Percentiles rank a stretch among this genome's conserved stretches.
phyloP scores from a whole-genome alignment of 1,284 basidiomycete species.

The Heterobasidion annosum region DNA sequence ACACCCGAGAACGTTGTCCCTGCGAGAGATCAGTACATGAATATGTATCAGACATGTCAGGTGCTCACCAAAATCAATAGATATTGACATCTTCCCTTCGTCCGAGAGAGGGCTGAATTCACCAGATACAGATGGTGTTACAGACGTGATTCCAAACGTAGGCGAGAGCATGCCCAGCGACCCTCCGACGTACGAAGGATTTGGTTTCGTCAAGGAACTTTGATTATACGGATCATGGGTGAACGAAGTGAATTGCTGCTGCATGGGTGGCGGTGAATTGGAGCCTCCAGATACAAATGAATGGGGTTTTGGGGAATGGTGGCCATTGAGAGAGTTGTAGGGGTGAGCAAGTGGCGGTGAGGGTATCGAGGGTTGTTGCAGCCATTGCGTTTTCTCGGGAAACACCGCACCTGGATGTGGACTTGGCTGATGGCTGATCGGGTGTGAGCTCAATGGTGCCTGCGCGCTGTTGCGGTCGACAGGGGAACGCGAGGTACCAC shows the following conservation, averaged over 20 bases:
- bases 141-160: neutral
- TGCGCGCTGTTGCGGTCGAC: conserved; percentile 15
- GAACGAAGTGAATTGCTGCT: neutral
- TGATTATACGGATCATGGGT: neutral
- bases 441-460: conserved; percentile 9
- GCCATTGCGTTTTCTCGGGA: conserved; percentile 19
- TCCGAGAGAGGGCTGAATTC: conserved; percentile 17
- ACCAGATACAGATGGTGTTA: neutral
- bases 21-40: conserved; percentile 17
- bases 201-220: neutral
- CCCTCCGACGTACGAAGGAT: neutral
- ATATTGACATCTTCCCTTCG: conserved; percentile 50
- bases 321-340: conserved; percentile 12
- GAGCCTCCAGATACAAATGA: neutral
- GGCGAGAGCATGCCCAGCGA: neutral
- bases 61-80: conserved; percentile 68
- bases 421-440: conserved; percentile 44
- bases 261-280: neutral
- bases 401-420: conserved; percentile 16
- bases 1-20: conserved; percentile 80
- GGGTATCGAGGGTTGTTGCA: conserved; percentile 29
- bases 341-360: conserved; percentile 31
- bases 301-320: neutral
- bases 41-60: conserved; percentile 1
- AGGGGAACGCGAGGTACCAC: conserved; percentile 32